Evolutionary conservation across 768 basidiomycete genomes (phyloP), one percentile per base, ranked within the genome.

Genomic region (Tephrocybe sp.): DNA sequence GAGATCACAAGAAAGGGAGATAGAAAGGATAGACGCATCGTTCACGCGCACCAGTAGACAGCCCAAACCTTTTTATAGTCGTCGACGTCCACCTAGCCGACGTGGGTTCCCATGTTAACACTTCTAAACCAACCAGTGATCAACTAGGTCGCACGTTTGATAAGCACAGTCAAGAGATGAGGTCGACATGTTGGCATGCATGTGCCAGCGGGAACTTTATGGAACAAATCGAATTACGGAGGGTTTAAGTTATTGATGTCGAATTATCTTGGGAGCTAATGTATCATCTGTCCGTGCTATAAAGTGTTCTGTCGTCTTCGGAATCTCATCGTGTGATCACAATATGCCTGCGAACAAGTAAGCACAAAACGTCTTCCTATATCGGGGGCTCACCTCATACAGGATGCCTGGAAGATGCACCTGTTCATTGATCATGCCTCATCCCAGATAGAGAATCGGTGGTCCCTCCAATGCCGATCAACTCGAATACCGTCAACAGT

Each of bases 391-490:
- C 41, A 49, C 48, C 23, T 34, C 42, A 46, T 9, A 30, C 29
- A 30, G 6, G 12, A 12, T 12, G 29, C 29, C 29, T 12, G 29
- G 6, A 30, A 30, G n/a, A n/a, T n/a, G 38, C 23, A 27, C 25
- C 49, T n/a, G n/a, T n/a, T n/a, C n/a, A n/a, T 12, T 45, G 30
- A 43, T 37, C 21, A 65, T 53, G 73, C 65, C 45, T 82, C 79
- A 52, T 74, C 74, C 82, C 82, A 84, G 56, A 84, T 72, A 57
- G 71, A 81, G 60, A 82, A 80, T 47, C 80, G 77, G 65, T 82
- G 74, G 59, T 87, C 84, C 54, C 79, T 73, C 82, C 84, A 86
- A 47, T 82, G 68, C 50, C 76, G 79, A 62, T 86, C 83, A 42
- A 87, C 80, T 2, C 73, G 78, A 57, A 86, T 72, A 15, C 84